Evolutionary conservation across 2,329 filamentous ascomycete species (phyloP), one percentile per base, ranked within the genome.

Genomic region (Colletotrichum sp.): DNA sequence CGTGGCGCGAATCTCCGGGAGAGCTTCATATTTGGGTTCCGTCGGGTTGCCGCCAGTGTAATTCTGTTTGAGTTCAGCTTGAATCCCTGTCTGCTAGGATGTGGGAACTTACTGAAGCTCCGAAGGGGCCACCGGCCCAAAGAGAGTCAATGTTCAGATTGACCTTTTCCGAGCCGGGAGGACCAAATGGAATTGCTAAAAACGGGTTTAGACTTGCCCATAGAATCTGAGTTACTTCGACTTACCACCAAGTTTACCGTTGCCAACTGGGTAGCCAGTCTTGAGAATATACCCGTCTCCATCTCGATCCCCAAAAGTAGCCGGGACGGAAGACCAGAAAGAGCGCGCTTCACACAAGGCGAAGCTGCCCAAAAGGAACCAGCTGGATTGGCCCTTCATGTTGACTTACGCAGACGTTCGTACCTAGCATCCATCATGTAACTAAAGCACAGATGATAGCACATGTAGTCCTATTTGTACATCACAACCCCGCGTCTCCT

Each of bases 91-190:
- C 32, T 18, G 8, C 16, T 5, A 1, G 28, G 21, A n/a, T 21
- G 13, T 6, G 2, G 21, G 1, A 16, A 77, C 82, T 78, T 78
- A 87, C 87, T 21, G 80, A 79, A 52, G 80, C 81, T 71, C 88
- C 83, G 72, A 90, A 90, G 0, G 88, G 88, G 0, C 89, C 89
- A 4, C 87, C 88, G 3, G 86, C 86, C 89, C 88, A 90, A 2
- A 90, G 78, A 3, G 83, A 87, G 72, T 90, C 89, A 21, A 88
- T 78, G 66, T 90, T 90, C 49, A 90, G 71, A 24, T 82, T 84
- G 7, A 89, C 69, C 28, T 83, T 85, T 65, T 89, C 88, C 3
- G 80, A 77, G 4, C 86, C 85, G 0, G 88, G 83, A 18, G 81
- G 76, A 1, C 88, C 88, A 71, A 87, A 87, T 1, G 87, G 83